Evolutionary conservation across 2,329 filamentous ascomycete genomes (phyloP).

Genomic region (Hypoxylon sp.): DNA sequence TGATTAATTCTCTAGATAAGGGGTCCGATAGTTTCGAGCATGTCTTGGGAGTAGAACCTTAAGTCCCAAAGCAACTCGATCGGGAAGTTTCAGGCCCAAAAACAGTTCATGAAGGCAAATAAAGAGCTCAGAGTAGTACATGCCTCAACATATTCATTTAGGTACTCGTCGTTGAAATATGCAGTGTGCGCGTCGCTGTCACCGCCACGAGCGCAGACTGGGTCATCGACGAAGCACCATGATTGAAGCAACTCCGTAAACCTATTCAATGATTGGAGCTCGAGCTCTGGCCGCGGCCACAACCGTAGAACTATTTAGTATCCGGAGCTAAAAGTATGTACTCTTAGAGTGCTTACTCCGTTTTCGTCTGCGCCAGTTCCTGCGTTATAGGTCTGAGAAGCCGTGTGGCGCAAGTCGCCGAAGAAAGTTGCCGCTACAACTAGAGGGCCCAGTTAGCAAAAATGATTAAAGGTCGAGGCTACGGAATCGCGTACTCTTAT

Average conservation of each 20-base stretch:
- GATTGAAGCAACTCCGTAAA: constrained; percentile 12
- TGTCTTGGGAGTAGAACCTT: no score
- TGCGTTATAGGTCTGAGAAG: constrained; percentile 51
- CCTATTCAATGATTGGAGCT: constrained; percentile 4
- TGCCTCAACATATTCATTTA: no score
- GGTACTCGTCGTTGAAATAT: constrained; percentile 11
- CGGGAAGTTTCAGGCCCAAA: no score
- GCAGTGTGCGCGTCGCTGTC: background rate
- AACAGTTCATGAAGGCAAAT: no score
- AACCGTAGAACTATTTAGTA: background rate
- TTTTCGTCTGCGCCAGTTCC: constrained; percentile 45
- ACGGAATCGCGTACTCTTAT: background rate
- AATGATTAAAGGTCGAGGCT: background rate
- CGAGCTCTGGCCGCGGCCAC: background rate
- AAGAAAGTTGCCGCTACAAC: constrained; percentile 49
- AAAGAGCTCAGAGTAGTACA: no score
- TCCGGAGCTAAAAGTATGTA: background rate
- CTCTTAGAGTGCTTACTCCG: constrained; percentile 36
- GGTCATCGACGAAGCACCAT: constrained; percentile 13
- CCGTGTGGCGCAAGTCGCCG: constrained; percentile 52
- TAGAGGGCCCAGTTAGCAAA: constrained; percentile 10
- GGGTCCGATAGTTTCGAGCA: no score
- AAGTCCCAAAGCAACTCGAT: no score
- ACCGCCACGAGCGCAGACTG: background rate
- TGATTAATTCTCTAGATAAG: no score